A percentile compares a stretch with the other conserved stretches of the same genome.
Evolutionary conservation across 495 filamentous ascomycete genomes (phyloP).

Genomic region (Penicillium argentinense): DNA sequence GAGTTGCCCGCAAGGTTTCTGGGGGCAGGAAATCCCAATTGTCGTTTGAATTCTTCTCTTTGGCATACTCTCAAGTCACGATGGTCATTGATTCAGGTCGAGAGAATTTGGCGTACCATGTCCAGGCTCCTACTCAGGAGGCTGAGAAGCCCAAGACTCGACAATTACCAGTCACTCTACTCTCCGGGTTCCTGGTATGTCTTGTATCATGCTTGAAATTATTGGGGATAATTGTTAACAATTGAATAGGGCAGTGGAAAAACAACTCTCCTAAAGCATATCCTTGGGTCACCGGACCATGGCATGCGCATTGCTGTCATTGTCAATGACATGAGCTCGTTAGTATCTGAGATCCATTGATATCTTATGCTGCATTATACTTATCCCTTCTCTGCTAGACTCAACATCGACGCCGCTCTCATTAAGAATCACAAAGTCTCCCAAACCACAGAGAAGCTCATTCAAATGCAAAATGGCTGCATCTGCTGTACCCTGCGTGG

Average conservation of each 20-base stretch:
- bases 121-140: conserved; percentile 7
- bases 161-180: conserved; percentile 45
- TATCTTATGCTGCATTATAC: not conserved
- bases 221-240: not conserved
- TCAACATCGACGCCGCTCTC: conserved; percentile 58
- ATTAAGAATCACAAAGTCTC: conserved; percentile 52
- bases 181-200: conserved; percentile 48
- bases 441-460: conserved; percentile 54
- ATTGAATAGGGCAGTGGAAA: conserved; percentile 51
- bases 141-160: conserved; percentile 7
- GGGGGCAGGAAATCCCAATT: not conserved
- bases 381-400: conserved; percentile 18
- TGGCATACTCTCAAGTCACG: not conserved
- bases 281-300: conserved; percentile 52
- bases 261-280: conserved; percentile 57
- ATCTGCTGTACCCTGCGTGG: conserved; percentile 63
- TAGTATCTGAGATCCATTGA: conserved; percentile 5
- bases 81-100: conserved; percentile 38
- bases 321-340: conserved; percentile 59
- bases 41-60: not conserved
- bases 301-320: conserved; percentile 55
- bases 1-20: conserved; percentile 19
- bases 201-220: not conserved
- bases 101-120: conserved; percentile 22
- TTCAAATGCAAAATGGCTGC: conserved; percentile 62